Percentiles rank a stretch among this genome's conserved stretches.
Conservation (phyloP, 805 yeast species). For the Ascoidea tarda region DNA sequence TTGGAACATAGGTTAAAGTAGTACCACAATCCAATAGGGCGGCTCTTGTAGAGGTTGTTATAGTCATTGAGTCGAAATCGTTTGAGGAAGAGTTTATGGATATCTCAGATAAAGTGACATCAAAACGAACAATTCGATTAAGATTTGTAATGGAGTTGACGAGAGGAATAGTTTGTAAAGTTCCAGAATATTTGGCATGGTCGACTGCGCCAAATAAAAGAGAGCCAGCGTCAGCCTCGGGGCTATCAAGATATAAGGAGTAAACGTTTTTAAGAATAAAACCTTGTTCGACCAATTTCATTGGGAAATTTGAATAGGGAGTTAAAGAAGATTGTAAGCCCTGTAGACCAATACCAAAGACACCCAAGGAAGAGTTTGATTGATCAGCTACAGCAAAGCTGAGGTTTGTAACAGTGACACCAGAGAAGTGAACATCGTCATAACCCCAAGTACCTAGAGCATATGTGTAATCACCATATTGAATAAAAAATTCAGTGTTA, state of each 20-base stretch:
- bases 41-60: constrained; percentile 15
- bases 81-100: constrained; percentile 12
- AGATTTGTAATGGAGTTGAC: constrained; percentile 24
- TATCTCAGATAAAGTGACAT: constrained; percentile 26
- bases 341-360: constrained; percentile 58
- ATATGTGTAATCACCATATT: constrained; percentile 33
- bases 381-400: constrained; percentile 65
- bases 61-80: constrained; percentile 9
- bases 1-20: constrained; percentile 33
- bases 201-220: constrained; percentile 66
- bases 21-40: constrained; percentile 47
- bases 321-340: constrained; percentile 38
- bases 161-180: constrained; percentile 33
- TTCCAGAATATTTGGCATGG: constrained; percentile 43
- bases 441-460: constrained; percentile 47
- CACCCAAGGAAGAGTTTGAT: constrained; percentile 54
- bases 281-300: constrained; percentile 42
- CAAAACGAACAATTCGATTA: constrained; percentile 27
- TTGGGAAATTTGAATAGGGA: constrained; percentile 54
- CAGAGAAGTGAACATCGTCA: constrained; percentile 44
- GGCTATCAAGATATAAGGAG: constrained; percentile 43
- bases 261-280: constrained; percentile 39
- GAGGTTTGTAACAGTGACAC: constrained; percentile 29
- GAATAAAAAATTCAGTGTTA: constrained; percentile 21
- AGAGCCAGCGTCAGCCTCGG: constrained; percentile 29